Evolutionary conservation across 192 early-diverging fungal genomes (phyloP), one percentile per base, ranked within the genome.

Genomic region (Gaertneriomyces sp.): DNA sequence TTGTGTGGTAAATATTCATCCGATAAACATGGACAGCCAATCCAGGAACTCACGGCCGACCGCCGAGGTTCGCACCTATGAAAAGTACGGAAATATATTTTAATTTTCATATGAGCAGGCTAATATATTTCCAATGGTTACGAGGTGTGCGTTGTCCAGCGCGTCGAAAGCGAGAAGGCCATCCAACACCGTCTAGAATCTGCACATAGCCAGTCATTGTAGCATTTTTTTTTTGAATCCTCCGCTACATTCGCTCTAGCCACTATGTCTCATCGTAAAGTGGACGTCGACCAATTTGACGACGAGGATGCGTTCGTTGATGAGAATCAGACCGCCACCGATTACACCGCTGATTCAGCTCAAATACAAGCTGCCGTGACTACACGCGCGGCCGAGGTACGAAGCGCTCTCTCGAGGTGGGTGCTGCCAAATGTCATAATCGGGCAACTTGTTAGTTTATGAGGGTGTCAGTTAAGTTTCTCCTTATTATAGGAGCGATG

Each of bases 371-470:
- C 77, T 6, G 66, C 68, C 44, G 82, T 87, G 7, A 81, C 86
- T 42, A 66, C 79, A 54, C 81, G 85, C 63, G 75, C 74, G 9
- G 71, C 73, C 39, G 80, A 85, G 5, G 89, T 90, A 19, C 86
- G 93, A 43, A 81, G 76, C 40, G 73, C 81, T 51, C 80, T 92
- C 39, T 77, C 64, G 84, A 90, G 84, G 89, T 90, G 9, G 41
- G 60, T 46, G 25, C 60, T 17, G 10, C 33, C n/a, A 3, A 12
- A 63, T 10, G n/a, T 7, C 38, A 39, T n/a, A 49, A n/a, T 12
- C 47, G 17, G 47, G 1, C 47, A 12, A 49, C 12, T 49, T 49
- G 47, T n/a, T 0, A 49, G 11, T 49, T n/a, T n/a, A 17, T 49
- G 12, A 5, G 49, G 49, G n/a, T 51, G 49, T 3, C 4, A 11